phyloP scores from a whole-genome alignment of 2,329 filamentous ascomycete genomes.

The Mycogone perniciosa region DNA sequence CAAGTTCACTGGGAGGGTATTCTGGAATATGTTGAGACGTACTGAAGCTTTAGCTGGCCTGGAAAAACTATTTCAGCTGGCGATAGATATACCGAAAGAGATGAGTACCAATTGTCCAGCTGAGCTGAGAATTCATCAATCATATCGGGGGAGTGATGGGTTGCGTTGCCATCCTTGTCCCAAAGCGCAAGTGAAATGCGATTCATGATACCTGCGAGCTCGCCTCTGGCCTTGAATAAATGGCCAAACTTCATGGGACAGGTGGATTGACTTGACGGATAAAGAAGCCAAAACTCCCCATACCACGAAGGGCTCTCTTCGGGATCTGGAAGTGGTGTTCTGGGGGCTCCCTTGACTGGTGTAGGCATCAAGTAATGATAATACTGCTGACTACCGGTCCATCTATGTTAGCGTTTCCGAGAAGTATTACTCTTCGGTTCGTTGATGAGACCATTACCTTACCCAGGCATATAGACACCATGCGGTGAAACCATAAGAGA shows the following conservation, averaged over 20 bases:
- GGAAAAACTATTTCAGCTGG: neutral
- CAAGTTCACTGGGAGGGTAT: too few relatives aligned
- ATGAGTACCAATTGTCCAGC: neutral
- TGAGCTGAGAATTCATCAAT: too few relatives aligned
- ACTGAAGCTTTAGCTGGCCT: neutral
- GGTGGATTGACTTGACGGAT: neutral
- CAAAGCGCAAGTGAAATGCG: too few relatives aligned
- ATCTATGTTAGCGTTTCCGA: neutral
- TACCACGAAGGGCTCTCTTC: neutral
- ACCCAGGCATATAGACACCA: slow-evolving; percentile 9
- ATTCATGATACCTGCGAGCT: too few relatives aligned
- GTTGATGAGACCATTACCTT: neutral
- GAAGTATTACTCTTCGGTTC: neutral
- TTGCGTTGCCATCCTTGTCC: too few relatives aligned
- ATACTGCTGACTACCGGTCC: neutral
- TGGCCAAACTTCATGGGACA: neutral
- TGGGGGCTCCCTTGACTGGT: slow-evolving; percentile 1
- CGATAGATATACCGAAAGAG: neutral
- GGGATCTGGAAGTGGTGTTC: neutral
- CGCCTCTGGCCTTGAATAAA: neutral
- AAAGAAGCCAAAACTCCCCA: slow-evolving; percentile 6
- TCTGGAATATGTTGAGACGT: neutral
- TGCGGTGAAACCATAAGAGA: slow-evolving; percentile 1
- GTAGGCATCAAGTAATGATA: too few relatives aligned
- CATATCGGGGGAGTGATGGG: too few relatives aligned